Evolutionary conservation across 2,329 filamentous ascomycete genomes (phyloP), one percentile per base, ranked within the genome.

Genomic region (Fulvia fulva): DNA sequence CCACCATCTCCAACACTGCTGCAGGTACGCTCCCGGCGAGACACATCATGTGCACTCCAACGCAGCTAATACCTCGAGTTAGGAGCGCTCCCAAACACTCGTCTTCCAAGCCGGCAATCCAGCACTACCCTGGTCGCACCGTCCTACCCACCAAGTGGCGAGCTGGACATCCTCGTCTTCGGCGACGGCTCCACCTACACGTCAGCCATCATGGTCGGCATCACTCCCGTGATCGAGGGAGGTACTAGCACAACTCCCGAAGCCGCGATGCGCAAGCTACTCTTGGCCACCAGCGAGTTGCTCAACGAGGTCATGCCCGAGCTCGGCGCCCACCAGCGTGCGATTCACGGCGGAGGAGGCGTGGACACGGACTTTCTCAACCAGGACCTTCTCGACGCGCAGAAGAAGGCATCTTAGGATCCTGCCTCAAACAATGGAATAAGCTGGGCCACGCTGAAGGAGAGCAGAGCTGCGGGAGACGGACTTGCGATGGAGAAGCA

Each of bases 311-410:
- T 59, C 53, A 64, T 65, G 57, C 61, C 61, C 6, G 62, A 65
- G 61, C 43, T 69, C 12, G 64, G 60, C 14, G 59, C 55, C 14
- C 67, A 69, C 55, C 65, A 68, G 53, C 62, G 65, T 37, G 65
- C 61, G 55, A 64, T 69, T 30, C 65, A 66, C 52, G 66, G 66
- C 22, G 67, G 67, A n/a, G 67, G 67, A 11, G 63, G 68, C 26
- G 65, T 66, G 28, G 66, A 69, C 34, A 63, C 65, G 50, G 65
- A 62, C 41, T 47, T 57, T 23, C 56, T 65, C 53, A 55, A 32
- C 7, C 28, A 30, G 5, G 61, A 60, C 44, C 46, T 63, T 41
- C 49, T 58, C 37, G 51, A 60, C 19, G 59, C 56, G 1, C 57
- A 62, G 56, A 57, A 51, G 56, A 61, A 46, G 50, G 23, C 55